Base-by-base conservation (phyloP, 2,329 filamentous ascomycete genomes). In the Lecanicillium sp. region DNA sequence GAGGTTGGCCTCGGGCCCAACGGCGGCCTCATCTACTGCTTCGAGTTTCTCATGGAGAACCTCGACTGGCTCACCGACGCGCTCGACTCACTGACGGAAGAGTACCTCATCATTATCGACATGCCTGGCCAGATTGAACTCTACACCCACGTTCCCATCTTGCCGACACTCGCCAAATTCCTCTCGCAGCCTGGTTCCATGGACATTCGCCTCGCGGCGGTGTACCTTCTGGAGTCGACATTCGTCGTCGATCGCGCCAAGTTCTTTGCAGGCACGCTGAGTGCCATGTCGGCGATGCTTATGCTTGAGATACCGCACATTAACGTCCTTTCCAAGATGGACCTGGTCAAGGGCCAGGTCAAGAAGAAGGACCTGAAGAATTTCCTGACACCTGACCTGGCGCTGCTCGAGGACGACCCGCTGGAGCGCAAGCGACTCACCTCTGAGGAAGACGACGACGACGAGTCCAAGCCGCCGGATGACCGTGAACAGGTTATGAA, bases 61-160 rank as follows among this genome's bases (percentile, higher is more conserved):
- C 79, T 95, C 46, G 88, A 95, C 64, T 95, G 92, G 63, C 68
- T 95, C 35, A 85, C 84, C 33, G 84, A 94, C 46, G 80, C 84
- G 14, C 78, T 95, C 40, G 87, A 94, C 51, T 75, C 80, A 30
- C 70, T 94, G 41, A 90, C 86, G 9, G 92, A 98, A 53, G 92
- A 96, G 53, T 95, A 95, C 61, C 75, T 98, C 46, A 94, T 96
- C 61, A 85, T 98, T 46, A 88, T 98, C 65, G 92, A 98, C 64
- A 95, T 96, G 85, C 92, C 92, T 0, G 92, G 92, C 41, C 92
- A 98, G 67, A 96, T 98, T 61, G 92, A 98, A 65, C 78, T 98
- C 12, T 98, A 96, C 66, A 96, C 90, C 3, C 92, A 98, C 59
- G 85, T 96, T 25, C 92, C 92, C 29, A 84, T 98, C 48, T 70